phyloP scores from a whole-genome alignment of 441 rosid genomes.

The Croton laevigatus region DNA sequence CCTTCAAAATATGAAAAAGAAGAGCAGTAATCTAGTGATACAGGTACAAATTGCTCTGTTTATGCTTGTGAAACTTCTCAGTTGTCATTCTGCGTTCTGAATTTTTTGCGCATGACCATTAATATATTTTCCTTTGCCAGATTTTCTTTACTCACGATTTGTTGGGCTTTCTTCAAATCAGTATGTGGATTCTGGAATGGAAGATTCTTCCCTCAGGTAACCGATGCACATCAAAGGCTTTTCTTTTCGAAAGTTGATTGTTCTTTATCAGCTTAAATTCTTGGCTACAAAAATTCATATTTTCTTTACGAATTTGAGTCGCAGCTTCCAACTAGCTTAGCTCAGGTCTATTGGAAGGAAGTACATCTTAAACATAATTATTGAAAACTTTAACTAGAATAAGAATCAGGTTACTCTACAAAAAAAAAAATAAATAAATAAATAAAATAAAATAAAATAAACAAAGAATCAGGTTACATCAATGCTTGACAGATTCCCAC shows the following conservation, averaged over 20 bases:
- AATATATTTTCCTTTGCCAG: neutral
- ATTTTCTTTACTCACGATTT: neutral
- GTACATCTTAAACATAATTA: neutral
- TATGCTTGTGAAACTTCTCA: conserved; percentile 1
- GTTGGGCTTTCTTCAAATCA: conserved; percentile 2
- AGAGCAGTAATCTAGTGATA: conserved; percentile 29
- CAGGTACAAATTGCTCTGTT: conserved; percentile 30
- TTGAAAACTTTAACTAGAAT: neutral
- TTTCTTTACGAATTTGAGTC: neutral
- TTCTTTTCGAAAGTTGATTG: neutral
- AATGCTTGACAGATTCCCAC: neutral
- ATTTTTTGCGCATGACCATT: neutral
- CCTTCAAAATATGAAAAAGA: conserved; percentile 28
- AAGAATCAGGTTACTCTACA: neutral
- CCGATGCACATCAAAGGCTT: neutral
- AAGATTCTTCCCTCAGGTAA: conserved; percentile 13
- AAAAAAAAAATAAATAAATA: too few relatives aligned
- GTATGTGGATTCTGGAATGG: neutral
- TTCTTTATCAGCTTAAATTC: neutral
- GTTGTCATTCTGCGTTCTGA: neutral
- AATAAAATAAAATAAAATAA: too few relatives aligned
- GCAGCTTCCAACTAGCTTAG: neutral
- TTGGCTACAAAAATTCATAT: neutral
- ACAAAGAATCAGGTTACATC: neutral
- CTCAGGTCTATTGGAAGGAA: neutral